Evolutionary conservation across 257 asterid species (phyloP), one percentile per base, ranked within the genome.

Genomic region (Solanum bulbocastanum): DNA sequence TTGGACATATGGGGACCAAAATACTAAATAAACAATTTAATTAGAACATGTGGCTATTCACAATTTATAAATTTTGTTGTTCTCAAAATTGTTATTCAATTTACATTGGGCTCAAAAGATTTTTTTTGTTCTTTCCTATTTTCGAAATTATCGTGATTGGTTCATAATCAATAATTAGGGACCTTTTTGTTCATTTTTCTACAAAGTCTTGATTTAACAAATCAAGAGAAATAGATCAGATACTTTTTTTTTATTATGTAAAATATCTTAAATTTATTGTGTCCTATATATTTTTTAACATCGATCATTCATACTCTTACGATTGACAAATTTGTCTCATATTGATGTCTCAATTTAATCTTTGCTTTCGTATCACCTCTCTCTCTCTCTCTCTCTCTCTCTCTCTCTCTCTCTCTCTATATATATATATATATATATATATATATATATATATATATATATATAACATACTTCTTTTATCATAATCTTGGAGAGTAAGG

Each of bases 211-310:
- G 62, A 52, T 52, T 16, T 52, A 18, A 52, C 18, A 52, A 52
- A 52, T 52, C 23, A 2, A 52, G 4, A 18, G 1, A 52, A 52
- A 18, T 3, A 2, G 0, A 52, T 52, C 1, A 52, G 62, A 6
- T 6, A 1, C 1, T 42, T 15, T 44, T 2, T 10, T 10, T 52
- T 52, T 6, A 52, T 0, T 2, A 52, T 18, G 0, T 52, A 6
- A 46, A 52, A 15, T 52, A 16, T 16, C 0, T 49, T 49, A 15
- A 49, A 49, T 5, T 49, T 0, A 52, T 18, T 5, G 1, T 49
- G 23, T 52, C 0, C 5, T 52, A 16, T 52, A 52, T 49, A 5
- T 16, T 52, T 52, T 52, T 16, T 52, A 16, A 52, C 4, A 52
- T 16, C 60, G 23, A 52, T 52, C 3, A 52, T 52, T 52, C 22